Conservation (phyloP, 108 stramenopile genomes). For the Pseudonitzschia pungens region DNA sequence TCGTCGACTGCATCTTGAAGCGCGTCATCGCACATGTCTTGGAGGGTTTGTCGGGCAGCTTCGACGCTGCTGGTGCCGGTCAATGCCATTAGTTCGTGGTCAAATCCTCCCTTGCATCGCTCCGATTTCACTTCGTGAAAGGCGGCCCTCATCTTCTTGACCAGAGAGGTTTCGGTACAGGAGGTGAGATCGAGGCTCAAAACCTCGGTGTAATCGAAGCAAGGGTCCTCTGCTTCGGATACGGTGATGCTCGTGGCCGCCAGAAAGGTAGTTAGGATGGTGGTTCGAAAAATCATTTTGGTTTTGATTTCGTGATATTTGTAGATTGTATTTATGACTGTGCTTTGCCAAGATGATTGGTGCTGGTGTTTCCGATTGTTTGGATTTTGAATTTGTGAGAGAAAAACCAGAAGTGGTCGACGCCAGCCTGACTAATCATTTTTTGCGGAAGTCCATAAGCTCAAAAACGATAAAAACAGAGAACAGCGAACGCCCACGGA, state of each 20-base stretch:
- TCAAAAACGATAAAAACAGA: too few relatives aligned
- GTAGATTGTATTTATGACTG: too few relatives aligned
- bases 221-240: background rate
- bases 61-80: background rate
- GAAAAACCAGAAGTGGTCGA: too few relatives aligned
- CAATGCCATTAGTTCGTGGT: conserved; percentile 1
- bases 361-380: too few relatives aligned
- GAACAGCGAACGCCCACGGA: too few relatives aligned
- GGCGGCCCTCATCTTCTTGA: background rate
- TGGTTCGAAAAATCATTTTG: background rate
- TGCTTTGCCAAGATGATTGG: too few relatives aligned
- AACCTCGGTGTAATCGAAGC: conserved; percentile 3
- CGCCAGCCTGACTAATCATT: too few relatives aligned
- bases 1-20: background rate
- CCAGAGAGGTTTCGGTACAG: background rate
- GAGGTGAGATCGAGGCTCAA: background rate
- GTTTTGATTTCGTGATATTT: too few relatives aligned
- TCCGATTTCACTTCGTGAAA: background rate
- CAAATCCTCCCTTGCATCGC: background rate
- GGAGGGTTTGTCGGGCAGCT: background rate
- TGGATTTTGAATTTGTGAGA: too few relatives aligned
- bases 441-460: too few relatives aligned
- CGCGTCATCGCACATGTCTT: background rate
- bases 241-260: background rate
- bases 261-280: background rate